These are phyloP conservation scores for Coleophoma eucalyptorum DNA, from an alignment of 2,329 filamentous ascomycete species.

Conservation along the genomic window DNA sequence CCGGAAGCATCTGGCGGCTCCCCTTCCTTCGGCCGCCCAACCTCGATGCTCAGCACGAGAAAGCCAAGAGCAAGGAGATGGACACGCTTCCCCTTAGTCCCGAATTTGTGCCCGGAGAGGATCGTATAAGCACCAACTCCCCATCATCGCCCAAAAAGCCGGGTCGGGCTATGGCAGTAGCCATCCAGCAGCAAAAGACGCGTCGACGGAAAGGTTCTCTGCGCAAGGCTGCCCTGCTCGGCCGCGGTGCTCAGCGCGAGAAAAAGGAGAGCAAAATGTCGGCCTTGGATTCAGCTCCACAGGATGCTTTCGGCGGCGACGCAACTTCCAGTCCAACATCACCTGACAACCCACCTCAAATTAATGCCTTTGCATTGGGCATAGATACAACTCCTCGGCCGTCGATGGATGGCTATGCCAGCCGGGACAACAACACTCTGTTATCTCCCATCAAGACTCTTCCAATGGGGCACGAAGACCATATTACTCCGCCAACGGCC, in stretches of 20 bases:
- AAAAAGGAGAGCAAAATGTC: constrained; percentile 44
- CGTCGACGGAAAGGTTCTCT: constrained; percentile 79
- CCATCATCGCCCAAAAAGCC: constrained; percentile 20
- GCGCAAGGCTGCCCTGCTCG: constrained; percentile 80
- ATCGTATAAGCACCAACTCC: constrained; percentile 3
- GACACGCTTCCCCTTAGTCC: constrained; percentile 20
- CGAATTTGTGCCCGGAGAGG: constrained; percentile 25
- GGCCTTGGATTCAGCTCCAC: constrained; percentile 25
- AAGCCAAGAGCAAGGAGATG: constrained; percentile 4
- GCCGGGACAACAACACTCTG: constrained; percentile 22
- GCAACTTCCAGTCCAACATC: constrained; percentile 15
- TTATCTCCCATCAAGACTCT: constrained; percentile 23
- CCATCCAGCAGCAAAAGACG: constrained; percentile 44
- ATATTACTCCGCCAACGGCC: constrained; percentile 25
- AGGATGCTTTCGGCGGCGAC: constrained; percentile 13
- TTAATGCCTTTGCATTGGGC: constrained; percentile 38
- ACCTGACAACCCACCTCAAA: constrained; percentile 16
- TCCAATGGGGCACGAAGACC: constrained; percentile 24
- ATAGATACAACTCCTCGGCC: constrained; percentile 42
- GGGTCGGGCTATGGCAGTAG: constrained; percentile 27
- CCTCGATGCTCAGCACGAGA: constrained; percentile 28
- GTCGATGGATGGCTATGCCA: constrained; percentile 42
- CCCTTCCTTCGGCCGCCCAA: constrained; percentile 58
- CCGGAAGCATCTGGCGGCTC: constrained; percentile 61
- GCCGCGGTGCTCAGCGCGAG: constrained; percentile 64